Evolutionary conservation across 2,329 filamentous ascomycete genomes (phyloP), one percentile per base, ranked within the genome.

Genomic region (Zalaria obscura): DNA sequence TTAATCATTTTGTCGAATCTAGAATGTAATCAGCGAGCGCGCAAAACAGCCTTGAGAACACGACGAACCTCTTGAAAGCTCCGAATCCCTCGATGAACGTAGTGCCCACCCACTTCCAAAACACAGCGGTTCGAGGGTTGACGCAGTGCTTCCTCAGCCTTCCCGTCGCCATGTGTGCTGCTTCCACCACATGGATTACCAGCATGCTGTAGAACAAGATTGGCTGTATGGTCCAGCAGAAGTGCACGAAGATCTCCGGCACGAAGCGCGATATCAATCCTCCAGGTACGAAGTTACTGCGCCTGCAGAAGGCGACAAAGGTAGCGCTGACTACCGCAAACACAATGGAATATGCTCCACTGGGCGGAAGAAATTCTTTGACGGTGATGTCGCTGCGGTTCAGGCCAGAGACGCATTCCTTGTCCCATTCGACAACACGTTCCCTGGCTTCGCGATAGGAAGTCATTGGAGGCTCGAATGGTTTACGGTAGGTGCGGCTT

Each of bases 401-500:
- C 8, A 93, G 73, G 1, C 62, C 70, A 28, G 63, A 51, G 29
- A 81, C 70, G 26, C 72, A 69, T 7, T 73, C 68, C 44, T 71
- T 62, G 55, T 80, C 76, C 76, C 95, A 83, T 40, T 78, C 75
- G 38, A 93, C 76, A 34, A 89, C 66, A 40, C 83, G 75, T 37
- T 72, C 66, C 40, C 85, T 77, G 6, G 78, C 72, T 44, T 93
- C 83, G 31, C 67, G 61, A 60, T 78, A 78, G 31, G 70, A 69
- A n/a, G 63, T 60, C 65, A 95, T 72, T 0, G 83, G 76, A 6
- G 88, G 88, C 1, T 70, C 57, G 50, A 95, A 70, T 3, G 76
- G 65, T 37, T 94, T 69, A 27, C 57, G 44, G 55, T 63, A 61
- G 69, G 64, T 48, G 52, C 64, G 56, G 64, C 69, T 64, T 25